Evolutionary conservation across 164 flowering plant species (phyloP).

Genomic region (Paratinospora sagittata): DNA sequence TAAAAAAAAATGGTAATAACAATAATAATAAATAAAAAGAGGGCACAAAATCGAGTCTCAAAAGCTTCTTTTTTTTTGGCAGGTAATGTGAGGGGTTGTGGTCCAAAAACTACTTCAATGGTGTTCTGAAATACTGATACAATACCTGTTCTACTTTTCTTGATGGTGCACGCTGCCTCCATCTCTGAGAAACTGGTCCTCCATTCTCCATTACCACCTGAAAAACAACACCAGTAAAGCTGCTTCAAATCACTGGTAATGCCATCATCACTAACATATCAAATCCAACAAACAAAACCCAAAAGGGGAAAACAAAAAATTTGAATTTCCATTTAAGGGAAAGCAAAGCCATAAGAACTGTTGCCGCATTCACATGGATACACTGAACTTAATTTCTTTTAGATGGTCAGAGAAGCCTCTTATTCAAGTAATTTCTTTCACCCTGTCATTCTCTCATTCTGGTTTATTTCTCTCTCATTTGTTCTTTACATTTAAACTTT

Average conservation of each 20-base stretch:
- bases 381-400: constrained; percentile 46
- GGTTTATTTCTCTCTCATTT: neutral
- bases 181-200: constrained; percentile 60
- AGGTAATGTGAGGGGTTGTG: constrained; percentile 19
- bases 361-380: constrained; percentile 57
- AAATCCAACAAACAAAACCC: neutral
- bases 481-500: neutral
- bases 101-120: constrained; percentile 35
- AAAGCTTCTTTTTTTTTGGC: neutral
- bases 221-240: constrained; percentile 14
- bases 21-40: neutral
- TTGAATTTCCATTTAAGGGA: neutral
- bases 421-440: constrained; percentile 22
- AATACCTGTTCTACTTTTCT: constrained; percentile 93
- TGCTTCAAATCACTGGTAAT: neutral
- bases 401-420: constrained; percentile 15
- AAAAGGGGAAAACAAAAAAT: neutral
- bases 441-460: constrained; percentile 9
- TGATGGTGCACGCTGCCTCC: constrained; percentile 60
- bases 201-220: constrained; percentile 80
- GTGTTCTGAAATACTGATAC: constrained; percentile 21
- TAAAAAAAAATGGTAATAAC: too few species aligned
- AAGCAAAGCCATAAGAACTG: constrained; percentile 16
- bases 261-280: neutral
- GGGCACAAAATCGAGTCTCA: neutral